Conservation (phyloP, 2,329 filamentous ascomycete species). For the Hysterium pulicare region DNA sequence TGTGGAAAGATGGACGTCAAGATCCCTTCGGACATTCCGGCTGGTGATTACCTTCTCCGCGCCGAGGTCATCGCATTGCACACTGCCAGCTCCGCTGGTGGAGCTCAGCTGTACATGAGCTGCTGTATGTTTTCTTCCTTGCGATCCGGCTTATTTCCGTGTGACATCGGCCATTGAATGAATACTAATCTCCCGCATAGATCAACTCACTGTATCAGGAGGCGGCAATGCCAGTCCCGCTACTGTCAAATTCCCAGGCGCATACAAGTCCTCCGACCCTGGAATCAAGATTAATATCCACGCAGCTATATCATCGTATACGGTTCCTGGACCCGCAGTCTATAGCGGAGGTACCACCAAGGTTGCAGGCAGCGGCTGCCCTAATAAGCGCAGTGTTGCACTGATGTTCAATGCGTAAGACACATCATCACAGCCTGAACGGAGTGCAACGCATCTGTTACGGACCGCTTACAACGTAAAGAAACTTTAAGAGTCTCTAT, state of each 20-base stretch:
- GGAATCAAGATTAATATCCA: constrained; percentile 2
- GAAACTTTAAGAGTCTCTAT: no score
- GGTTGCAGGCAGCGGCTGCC: not conserved
- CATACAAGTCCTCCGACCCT: constrained; percentile 4
- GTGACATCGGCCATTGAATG: not conserved
- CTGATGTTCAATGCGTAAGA: no score
- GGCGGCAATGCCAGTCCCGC: constrained; percentile 6
- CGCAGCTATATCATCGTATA: not conserved
- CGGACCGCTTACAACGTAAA: no score
- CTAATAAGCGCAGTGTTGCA: no score
- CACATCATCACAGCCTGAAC: no score
- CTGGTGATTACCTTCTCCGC: constrained; percentile 13
- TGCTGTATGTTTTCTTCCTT: constrained; percentile 15
- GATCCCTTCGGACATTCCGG: constrained; percentile 2
- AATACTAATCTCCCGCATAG: constrained; percentile 1
- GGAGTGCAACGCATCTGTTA: no score
- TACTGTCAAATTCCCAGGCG: constrained; percentile 7
- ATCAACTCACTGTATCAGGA: constrained; percentile 10
- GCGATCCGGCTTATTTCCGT: not conserved
- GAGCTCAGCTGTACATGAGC: constrained; percentile 41
- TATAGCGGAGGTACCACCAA: not conserved
- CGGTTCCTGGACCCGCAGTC: not conserved
- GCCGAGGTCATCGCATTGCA: constrained; percentile 33
- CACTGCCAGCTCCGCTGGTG: constrained; percentile 33
- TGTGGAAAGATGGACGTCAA: constrained; percentile 2